Percentiles rank a stretch among this genome's conserved stretches.
These are phyloP conservation scores for Yueomyces sinensis DNA, from an alignment of 805 yeast genomes.

Conservation along the genomic window DNA sequence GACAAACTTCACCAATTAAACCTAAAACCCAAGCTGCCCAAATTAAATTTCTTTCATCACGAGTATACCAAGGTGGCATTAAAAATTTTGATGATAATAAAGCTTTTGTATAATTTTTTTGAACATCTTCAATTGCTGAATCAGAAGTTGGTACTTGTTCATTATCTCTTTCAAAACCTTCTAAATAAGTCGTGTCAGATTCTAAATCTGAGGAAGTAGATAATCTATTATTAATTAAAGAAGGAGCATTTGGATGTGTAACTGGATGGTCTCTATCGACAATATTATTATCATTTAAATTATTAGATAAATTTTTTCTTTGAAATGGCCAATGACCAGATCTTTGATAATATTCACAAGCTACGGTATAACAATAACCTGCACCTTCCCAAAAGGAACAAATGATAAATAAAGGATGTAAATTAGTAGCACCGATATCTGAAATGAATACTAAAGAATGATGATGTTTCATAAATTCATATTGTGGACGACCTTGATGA, in stretches of 20 bases:
- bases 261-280: background rate
- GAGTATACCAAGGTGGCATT: slow-evolving; percentile 29
- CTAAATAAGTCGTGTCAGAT: slow-evolving; percentile 7
- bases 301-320: background rate
- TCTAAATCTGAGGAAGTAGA: background rate
- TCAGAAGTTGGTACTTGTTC: slow-evolving; percentile 1
- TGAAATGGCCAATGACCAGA: slow-evolving; percentile 30
- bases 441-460: slow-evolving; percentile 60
- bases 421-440: slow-evolving; percentile 76
- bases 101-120: slow-evolving; percentile 9
- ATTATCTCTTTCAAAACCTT: slow-evolving; percentile 2
- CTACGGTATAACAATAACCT: slow-evolving; percentile 49
- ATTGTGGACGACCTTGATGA: slow-evolving; percentile 63
- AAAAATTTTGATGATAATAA: slow-evolving; percentile 11
- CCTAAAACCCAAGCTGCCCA: slow-evolving; percentile 33
- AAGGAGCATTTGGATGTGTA: background rate
- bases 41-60: slow-evolving; percentile 27
- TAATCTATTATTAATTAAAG: background rate
- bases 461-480: slow-evolving; percentile 35
- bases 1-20: slow-evolving; percentile 53
- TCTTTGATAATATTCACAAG: slow-evolving; percentile 51
- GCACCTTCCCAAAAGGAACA: slow-evolving; percentile 70
- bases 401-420: slow-evolving; percentile 73
- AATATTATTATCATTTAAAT: background rate
- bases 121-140: slow-evolving; percentile 2